Percentiles rank a stretch among this genome's conserved stretches.
These are phyloP conservation scores for Meira nashicola DNA, from an alignment of 1,284 basidiomycete species.

Conservation along the genomic window DNA sequence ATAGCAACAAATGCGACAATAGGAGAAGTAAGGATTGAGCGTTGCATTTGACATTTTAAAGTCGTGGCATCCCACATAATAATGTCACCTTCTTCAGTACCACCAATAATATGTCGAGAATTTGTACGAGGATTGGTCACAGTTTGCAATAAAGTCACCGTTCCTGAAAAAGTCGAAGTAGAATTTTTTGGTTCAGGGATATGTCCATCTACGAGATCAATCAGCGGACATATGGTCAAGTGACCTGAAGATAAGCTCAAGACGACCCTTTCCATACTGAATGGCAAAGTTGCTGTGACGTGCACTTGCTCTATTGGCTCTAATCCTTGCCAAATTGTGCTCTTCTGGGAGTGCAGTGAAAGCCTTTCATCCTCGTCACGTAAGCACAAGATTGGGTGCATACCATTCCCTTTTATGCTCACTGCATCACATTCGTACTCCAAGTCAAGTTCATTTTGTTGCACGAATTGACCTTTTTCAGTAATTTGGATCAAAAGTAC, in stretches of 20 bases:
- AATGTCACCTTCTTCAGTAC: slow-evolving; percentile 34
- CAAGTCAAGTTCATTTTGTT: background rate
- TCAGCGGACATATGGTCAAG: slow-evolving; percentile 10
- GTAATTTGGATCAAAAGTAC: background rate
- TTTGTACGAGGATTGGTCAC: slow-evolving; percentile 23
- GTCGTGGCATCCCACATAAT: slow-evolving; percentile 20
- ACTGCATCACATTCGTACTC: background rate
- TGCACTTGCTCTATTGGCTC: background rate
- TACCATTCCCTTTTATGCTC: too few species aligned
- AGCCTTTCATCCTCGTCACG: background rate
- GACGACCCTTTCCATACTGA: slow-evolving; percentile 20
- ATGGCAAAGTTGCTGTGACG: slow-evolving; percentile 6
- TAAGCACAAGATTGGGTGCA: background rate
- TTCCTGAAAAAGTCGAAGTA: slow-evolving; percentile 14
- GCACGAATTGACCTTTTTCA: background rate
- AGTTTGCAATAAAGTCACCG: slow-evolving; percentile 22
- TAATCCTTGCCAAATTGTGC: background rate
- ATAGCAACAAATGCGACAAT: background rate
- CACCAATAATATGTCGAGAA: slow-evolving; percentile 27
- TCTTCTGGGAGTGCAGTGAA: background rate
- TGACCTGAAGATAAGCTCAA: slow-evolving; percentile 17
- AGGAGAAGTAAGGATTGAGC: slow-evolving; percentile 6
- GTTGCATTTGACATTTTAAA: slow-evolving; percentile 3
- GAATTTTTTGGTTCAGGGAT: slow-evolving; percentile 10
- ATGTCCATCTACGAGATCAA: slow-evolving; percentile 12